Percentiles rank a stretch among this genome's conserved stretches.
Evolutionary conservation across 73 alveolate species (phyloP).

Genomic region (Paramecium tetraurelia): DNA sequence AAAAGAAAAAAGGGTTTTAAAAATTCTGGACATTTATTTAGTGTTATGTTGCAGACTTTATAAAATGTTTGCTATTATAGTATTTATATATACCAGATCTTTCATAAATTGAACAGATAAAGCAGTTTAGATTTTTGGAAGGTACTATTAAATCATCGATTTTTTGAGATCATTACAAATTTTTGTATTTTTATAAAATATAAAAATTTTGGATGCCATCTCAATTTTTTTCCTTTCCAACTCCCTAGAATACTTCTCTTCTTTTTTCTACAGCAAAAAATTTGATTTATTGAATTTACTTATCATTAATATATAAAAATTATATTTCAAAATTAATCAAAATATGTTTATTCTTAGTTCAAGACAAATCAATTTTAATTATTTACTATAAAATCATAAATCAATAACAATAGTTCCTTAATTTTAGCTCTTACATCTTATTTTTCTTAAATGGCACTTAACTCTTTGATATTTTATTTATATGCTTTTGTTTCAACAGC

Average conservation of each 20-base stretch:
- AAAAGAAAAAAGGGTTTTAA: slow-evolving; percentile 12
- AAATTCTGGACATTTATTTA: slow-evolving; percentile 28
- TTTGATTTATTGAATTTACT: neutral
- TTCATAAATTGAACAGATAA: slow-evolving; percentile 3
- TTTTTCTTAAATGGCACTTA: neutral
- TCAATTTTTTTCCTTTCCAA: neutral
- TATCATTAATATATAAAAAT: neutral
- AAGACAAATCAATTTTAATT: neutral
- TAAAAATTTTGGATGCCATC: neutral
- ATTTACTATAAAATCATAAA: neutral
- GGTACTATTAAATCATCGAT: neutral
- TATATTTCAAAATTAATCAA: neutral
- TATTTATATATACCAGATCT: neutral
- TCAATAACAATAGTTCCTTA: neutral
- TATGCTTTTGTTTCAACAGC: neutral
- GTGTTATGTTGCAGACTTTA: neutral
- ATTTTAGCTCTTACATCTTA: neutral
- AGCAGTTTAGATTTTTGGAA: neutral
- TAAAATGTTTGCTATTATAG: neutral
- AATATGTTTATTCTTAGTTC: neutral
- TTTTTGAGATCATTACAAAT: neutral
- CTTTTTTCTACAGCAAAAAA: neutral
- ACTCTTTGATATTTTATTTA: neutral
- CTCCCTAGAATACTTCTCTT: slow-evolving; percentile 4
- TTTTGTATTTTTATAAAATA: neutral